Evolutionary conservation across 225 moss, liverwort and hornwort genomes (phyloP).

Genomic region (Bryoerythrophyllum caledonicum): DNA sequence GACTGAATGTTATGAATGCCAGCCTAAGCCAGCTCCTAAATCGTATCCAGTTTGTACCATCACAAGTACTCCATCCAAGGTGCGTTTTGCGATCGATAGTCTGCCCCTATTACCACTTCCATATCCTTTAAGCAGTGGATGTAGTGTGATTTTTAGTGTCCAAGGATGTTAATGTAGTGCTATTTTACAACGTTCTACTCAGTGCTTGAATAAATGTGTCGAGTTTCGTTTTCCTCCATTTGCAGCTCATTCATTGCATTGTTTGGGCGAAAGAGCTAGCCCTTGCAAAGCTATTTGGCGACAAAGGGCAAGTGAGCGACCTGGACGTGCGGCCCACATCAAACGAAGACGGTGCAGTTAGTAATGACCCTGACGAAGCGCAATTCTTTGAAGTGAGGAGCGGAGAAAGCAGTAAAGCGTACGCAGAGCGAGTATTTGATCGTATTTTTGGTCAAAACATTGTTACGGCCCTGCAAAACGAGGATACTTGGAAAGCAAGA

Average conservation of each 20-base stretch:
- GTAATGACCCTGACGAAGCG: constrained; percentile 65
- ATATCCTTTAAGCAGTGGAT: not conserved
- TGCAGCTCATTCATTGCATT: constrained; percentile 97
- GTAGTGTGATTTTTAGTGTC: not conserved
- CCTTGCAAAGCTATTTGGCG: constrained; percentile 89
- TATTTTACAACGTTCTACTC: not conserved
- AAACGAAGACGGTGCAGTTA: constrained; percentile 55
- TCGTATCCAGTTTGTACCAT: constrained; percentile 98
- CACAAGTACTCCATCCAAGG: constrained; percentile 98
- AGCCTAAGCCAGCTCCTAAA: constrained; percentile 97
- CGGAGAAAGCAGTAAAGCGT: constrained; percentile 69
- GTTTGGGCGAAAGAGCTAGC: constrained; percentile 99
- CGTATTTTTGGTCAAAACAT: constrained; percentile 95
- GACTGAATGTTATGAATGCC: constrained; percentile 98
- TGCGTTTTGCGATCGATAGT: constrained; percentile 21
- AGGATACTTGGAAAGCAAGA: constrained; percentile 97
- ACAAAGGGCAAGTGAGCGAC: constrained; percentile 84
- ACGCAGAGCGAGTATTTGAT: constrained; percentile 81
- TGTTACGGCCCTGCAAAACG: constrained; percentile 81
- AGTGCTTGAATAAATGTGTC: constrained; percentile 7
- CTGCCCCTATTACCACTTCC: not conserved
- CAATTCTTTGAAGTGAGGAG: constrained; percentile 72
- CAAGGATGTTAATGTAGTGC: not conserved
- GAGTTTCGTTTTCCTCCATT: constrained; percentile 19
- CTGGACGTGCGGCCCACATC: constrained; percentile 67